phyloP scores from a whole-genome alignment of 768 basidiomycete species.

The Chalciporus piperatus region DNA sequence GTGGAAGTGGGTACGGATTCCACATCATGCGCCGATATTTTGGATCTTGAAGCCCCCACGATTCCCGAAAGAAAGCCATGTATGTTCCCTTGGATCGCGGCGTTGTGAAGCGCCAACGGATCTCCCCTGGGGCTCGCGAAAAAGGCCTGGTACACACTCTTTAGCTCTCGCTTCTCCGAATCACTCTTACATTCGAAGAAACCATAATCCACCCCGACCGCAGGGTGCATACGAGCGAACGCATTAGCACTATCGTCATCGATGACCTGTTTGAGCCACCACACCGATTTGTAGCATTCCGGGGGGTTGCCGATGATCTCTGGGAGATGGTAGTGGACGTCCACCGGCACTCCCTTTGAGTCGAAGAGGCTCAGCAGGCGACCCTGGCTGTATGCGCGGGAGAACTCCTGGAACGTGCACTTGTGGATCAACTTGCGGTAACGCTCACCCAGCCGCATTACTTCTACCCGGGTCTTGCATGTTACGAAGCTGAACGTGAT shows the following conservation, averaged over 20 bases:
- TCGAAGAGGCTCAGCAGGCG: conserved; percentile 5
- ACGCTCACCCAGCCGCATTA: not conserved
- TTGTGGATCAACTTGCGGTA: conserved; percentile 3
- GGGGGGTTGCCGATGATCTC: not conserved
- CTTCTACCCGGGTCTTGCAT: conserved; percentile 12
- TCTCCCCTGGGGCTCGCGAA: conserved; percentile 24
- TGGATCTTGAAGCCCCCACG: conserved; percentile 17
- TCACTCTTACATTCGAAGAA: conserved; percentile 11
- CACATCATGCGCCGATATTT: not conserved
- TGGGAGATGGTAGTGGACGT: not conserved
- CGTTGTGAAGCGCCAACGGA: conserved; percentile 36
- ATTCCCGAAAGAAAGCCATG: conserved; percentile 24
- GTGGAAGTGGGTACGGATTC: no score
- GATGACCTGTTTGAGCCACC: conserved; percentile 8
- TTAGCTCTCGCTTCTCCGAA: conserved; percentile 19
- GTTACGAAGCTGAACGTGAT: conserved; percentile 19
- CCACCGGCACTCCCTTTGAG: not conserved
- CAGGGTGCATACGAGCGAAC: not conserved
- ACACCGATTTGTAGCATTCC: conserved; percentile 8
- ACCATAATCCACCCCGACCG: conserved; percentile 11
- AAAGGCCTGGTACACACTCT: conserved; percentile 31
- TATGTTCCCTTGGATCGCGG: conserved; percentile 33
- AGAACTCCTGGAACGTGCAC: conserved; percentile 13
- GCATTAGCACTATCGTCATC: not conserved
- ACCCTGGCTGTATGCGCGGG: not conserved